Evolutionary conservation across 176 grass and related monocot species (phyloP).

Genomic region (Juncus effusus): DNA sequence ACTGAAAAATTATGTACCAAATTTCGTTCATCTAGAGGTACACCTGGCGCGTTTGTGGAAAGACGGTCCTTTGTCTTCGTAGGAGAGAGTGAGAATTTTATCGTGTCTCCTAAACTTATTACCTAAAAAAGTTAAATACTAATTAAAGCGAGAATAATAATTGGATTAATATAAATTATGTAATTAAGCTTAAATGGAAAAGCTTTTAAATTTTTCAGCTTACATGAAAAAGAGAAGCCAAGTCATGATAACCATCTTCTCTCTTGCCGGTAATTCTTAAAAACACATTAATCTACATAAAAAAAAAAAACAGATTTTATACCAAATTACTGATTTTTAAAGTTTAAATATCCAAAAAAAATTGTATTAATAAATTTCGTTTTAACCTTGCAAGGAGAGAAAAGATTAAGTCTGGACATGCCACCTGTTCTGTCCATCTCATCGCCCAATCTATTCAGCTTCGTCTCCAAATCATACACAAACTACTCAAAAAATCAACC

Average conservation of each 20-base stretch:
- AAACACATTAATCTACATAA: slow-evolving; percentile 80
- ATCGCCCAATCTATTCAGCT: slow-evolving; percentile 68
- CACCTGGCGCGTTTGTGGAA: slow-evolving; percentile 83
- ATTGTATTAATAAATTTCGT: background rate
- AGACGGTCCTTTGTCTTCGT: slow-evolving; percentile 80
- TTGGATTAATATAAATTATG: too few species aligned
- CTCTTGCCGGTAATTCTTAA: slow-evolving; percentile 93
- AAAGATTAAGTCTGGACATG: slow-evolving; percentile 77
- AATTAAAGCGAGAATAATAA: too few species aligned
- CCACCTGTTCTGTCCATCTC: slow-evolving; percentile 61
- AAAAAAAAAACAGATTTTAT: background rate
- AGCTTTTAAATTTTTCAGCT: slow-evolving; percentile 21
- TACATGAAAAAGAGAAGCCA: slow-evolving; percentile 99
- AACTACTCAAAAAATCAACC: slow-evolving; percentile 42
- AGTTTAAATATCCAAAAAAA: background rate
- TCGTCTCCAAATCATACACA: slow-evolving; percentile 59
- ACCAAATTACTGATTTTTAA: background rate
- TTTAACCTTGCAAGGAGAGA: slow-evolving; percentile 93
- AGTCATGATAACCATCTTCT: slow-evolving; percentile 79
- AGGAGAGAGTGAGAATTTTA: slow-evolving; percentile 96
- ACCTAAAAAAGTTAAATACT: slow-evolving; percentile 40
- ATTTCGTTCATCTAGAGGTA: slow-evolving; percentile 89
- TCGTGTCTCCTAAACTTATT: slow-evolving; percentile 93
- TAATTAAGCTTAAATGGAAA: slow-evolving; percentile 65
- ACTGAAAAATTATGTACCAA: slow-evolving; percentile 46